Conservation (phyloP, 768 basidiomycete species). For the Suillus brevipes region DNA sequence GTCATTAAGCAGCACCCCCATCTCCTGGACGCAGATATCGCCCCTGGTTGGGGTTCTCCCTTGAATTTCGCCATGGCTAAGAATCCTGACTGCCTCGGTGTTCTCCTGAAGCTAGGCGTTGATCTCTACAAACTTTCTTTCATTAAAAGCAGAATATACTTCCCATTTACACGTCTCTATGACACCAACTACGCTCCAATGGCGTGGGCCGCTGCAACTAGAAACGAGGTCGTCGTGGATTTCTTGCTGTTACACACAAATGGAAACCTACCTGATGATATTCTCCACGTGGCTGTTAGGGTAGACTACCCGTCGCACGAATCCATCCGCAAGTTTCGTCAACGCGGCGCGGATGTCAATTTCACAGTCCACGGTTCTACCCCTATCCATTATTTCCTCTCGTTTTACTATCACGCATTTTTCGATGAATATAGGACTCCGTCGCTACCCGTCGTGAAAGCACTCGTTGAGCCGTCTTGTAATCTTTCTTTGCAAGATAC, state of each 20-base stretch:
- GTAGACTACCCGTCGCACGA: rapidly evolving
- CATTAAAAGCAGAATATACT: rapidly evolving
- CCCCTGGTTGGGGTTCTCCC: neutral
- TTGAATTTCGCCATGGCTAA: neutral
- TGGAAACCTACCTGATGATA: neutral
- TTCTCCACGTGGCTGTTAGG: neutral
- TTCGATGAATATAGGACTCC: too few species aligned
- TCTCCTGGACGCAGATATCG: neutral
- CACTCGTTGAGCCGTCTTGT: neutral
- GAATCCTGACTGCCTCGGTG: neutral
- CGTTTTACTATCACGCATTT: too few species aligned
- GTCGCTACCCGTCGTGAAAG: neutral
- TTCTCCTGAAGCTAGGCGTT: neutral
- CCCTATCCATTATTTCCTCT: neutral
- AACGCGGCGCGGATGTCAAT: neutral
- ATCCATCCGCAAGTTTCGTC: neutral
- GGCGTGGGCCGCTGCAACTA: neutral
- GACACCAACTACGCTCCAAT: neutral
- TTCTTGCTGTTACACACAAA: neutral
- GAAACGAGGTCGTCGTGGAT: neutral
- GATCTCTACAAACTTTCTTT: neutral
- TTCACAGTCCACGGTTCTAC: neutral
- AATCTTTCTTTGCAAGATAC: neutral
- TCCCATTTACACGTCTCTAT: neutral
- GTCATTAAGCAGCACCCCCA: too few species aligned